Conservation (phyloP, 768 basidiomycete genomes). For the Termitomyces sp. region DNA sequence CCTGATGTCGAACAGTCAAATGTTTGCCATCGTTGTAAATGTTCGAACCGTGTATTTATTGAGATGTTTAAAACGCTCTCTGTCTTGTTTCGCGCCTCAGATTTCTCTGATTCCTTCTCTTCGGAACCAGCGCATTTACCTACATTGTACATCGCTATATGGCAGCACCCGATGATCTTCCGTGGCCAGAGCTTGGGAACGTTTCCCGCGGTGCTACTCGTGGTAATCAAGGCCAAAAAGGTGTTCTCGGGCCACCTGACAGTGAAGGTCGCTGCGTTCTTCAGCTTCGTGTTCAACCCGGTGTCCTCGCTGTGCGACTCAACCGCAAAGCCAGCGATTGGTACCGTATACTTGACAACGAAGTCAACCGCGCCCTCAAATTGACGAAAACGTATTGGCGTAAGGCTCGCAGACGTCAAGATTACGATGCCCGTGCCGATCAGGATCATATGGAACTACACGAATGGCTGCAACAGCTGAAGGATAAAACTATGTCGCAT, state of each 20-base stretch:
- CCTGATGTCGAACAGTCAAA: slow-evolving; percentile 17
- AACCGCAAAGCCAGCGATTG: slow-evolving; percentile 78
- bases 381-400: slow-evolving; percentile 85
- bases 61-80: slow-evolving; percentile 13
- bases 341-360: slow-evolving; percentile 73
- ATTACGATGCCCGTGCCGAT: slow-evolving; percentile 80
- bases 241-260: slow-evolving; percentile 67
- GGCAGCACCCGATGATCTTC: slow-evolving; percentile 68
- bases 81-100: slow-evolving; percentile 8
- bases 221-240: slow-evolving; percentile 85
- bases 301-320: slow-evolving; percentile 69
- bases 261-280: slow-evolving; percentile 69
- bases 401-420: slow-evolving; percentile 75
- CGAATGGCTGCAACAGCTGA: slow-evolving; percentile 83
- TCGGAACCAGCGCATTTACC: slow-evolving; percentile 16
- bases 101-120: slow-evolving; percentile 15
- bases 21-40: slow-evolving; percentile 9
- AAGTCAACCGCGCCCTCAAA: slow-evolving; percentile 78
- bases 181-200: slow-evolving; percentile 84
- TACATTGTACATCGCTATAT: slow-evolving; percentile 28
- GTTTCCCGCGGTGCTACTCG: slow-evolving; percentile 80
- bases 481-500: slow-evolving; percentile 87
- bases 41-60: slow-evolving; percentile 6
- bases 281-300: slow-evolving; percentile 81
- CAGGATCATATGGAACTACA: slow-evolving; percentile 88